Conservation (phyloP, 208 protist species). For the Crithidia thermophila region DNA sequence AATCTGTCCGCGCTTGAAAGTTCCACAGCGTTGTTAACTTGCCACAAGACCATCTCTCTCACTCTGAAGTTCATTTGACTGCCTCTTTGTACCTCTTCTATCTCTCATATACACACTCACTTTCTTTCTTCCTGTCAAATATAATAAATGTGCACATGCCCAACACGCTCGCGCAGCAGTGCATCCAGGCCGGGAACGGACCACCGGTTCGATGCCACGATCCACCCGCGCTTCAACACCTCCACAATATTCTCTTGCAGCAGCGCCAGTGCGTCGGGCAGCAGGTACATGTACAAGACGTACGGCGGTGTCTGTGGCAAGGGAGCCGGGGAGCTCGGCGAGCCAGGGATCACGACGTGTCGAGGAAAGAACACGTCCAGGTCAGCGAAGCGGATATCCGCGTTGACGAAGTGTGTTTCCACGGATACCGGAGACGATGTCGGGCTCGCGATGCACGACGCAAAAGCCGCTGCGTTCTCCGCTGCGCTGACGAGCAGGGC, state of each 20-base stretch:
- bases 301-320: constrained; percentile 8
- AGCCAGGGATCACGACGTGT: neutral
- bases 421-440: constrained; percentile 23
- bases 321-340: neutral
- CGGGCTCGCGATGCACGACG: neutral
- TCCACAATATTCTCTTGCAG: constrained; percentile 46
- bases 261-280: constrained; percentile 62
- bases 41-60: too few species aligned
- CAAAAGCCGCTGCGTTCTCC: constrained; percentile 1
- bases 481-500: constrained; percentile 40
- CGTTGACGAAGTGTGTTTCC: constrained; percentile 31
- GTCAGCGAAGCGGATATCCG: constrained; percentile 42
- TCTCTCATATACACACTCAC: too few species aligned
- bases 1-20: too few species aligned
- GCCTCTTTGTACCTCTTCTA: too few species aligned
- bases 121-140: neutral
- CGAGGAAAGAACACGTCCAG: constrained; percentile 39
- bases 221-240: constrained; percentile 35
- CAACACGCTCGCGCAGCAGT: constrained; percentile 25
- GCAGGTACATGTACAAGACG: constrained; percentile 71
- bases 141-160: constrained; percentile 33
- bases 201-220: constrained; percentile 76
- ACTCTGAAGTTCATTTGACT: too few species aligned
- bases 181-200: constrained; percentile 36
- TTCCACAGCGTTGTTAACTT: too few species aligned